Evolutionary conservation across 2,329 filamentous ascomycete genomes (phyloP).

Genomic region (Colletotrichum spinosum): DNA sequence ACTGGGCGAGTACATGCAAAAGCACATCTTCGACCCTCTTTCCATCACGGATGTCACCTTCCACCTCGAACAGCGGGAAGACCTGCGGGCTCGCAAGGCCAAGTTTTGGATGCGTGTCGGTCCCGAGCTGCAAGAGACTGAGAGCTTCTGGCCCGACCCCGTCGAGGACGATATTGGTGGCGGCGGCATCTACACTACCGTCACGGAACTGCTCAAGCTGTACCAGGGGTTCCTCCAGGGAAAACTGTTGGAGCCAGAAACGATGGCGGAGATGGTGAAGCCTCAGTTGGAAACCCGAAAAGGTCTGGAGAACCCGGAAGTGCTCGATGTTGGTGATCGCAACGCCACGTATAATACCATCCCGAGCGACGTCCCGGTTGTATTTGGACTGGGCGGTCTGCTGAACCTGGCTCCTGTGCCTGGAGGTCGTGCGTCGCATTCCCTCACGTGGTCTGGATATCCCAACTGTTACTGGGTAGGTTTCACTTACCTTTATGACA

Average conservation of each 20-base stretch:
- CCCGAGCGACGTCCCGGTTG: not conserved
- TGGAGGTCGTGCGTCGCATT: not conserved
- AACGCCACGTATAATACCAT: not conserved
- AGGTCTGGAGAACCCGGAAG: not conserved
- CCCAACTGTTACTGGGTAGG: not conserved
- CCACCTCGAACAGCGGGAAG: conserved; percentile 7
- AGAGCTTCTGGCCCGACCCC: not conserved
- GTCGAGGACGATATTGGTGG: conserved; percentile 5
- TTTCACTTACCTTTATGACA: not conserved
- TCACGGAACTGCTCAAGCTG: conserved; percentile 1
- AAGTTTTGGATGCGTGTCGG: not conserved
- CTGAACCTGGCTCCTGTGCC: not conserved
- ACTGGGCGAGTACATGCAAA: conserved; percentile 11
- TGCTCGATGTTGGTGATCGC: not conserved
- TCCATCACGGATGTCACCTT: conserved; percentile 3
- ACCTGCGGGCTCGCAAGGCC: not conserved
- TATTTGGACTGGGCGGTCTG: not conserved
- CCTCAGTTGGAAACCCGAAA: conserved; percentile 1
- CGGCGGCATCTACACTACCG: conserved; percentile 5
- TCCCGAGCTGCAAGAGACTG: not conserved
- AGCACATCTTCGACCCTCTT: not conserved
- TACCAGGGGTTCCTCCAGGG: conserved; percentile 1
- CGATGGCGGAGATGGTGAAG: not conserved
- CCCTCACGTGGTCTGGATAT: not conserved
- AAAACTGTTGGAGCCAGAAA: not conserved